Base-by-base conservation (phyloP, 306 rosid genomes). In the Pterocarpus santalinus region DNA sequence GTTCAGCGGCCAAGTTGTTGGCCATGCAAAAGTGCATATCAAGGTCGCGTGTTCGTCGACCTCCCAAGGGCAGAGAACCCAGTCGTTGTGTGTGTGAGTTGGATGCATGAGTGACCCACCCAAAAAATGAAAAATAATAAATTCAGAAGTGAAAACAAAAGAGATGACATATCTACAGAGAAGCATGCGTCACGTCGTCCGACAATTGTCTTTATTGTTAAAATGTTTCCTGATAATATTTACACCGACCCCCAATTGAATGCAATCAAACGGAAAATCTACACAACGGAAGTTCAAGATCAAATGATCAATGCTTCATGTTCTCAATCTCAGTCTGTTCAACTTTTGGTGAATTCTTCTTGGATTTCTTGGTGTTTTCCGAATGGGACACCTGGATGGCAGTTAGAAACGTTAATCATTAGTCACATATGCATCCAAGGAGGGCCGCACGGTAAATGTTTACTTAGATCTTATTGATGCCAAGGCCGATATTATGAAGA, bases 331-430 rank as follows among this genome's bases (percentile, higher is more conserved):
- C 75, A 2, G 62, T 77, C 64, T 81, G 32, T 47, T 73, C 76
- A 76, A 80, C 82, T 62, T 53, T 46, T 73, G 61, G 35, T 60
- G 14, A 16, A 70, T 44, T 57, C 79, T 74, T 88, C 65, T 85
- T 91, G 46, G 70, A 47, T 79, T 88, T 91, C 86, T 88, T 88
- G 64, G 41, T 46, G 62, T 66, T 90, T 75, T 91, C 94, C 67
- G 46, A 55, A 82, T 82, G 85, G 57, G 96, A 87, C 35, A 88
- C 90, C 99, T 95, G 88, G 35, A 38, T 34, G 78, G 65, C 30
- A 81, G 75, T 74, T 63, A 46, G 52, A 49, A 65, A 63, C 65
- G 81, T 38, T 75, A 77, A 1, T 34, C 10, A 8, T 58, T 3
- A 17, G 17, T 8, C 35, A 51, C 49, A 60, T 43, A 65, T n/a